Evolutionary conservation across 371 early-diverging fungal genomes (phyloP), one percentile per base, ranked within the genome.

Genomic region (Saksenaea oblongispora): DNA sequence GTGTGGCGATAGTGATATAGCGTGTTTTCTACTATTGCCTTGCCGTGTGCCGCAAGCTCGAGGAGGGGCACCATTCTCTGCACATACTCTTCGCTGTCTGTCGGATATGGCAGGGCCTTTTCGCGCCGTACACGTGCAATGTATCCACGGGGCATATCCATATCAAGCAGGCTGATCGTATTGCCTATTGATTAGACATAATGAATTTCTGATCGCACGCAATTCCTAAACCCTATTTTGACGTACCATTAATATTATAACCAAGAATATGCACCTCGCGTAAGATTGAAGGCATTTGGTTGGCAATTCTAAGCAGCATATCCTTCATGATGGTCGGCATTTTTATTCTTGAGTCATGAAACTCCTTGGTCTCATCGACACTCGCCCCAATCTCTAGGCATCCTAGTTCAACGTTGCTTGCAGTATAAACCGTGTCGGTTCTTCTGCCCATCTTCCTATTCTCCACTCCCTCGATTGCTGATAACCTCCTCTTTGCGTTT

Each of bases 201-300:
- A 4, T 17, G 11, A 39, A 11, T 39, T 39, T 39, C 27, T 17
- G 51, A n/a, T 17, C 51, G 24, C 11, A 47, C 24, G 5, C 5
- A 22, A 3, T 3, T 11, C 2, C 39, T 26, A 47, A 22, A 26
- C 7, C 11, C 51, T 47, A 47, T 47, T 47, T 47, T 22, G n/a
- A 26, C 59, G 10, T 34, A 67, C 58, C 67, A 47, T 62, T 58
- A 22, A 62, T 67, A 26, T 54, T 62, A 39, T 67, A 62, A 14
- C 59, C 59, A 10, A 62, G 18, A 35, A 67, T 34, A 17, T 59
- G 67, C 0, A 27, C 26, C 5, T 62, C 42, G 8, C 22, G 7
- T 4, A 62, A 9, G 2, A 34, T 53, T 1, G 26, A 11, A 15
- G 54, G 41, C 22, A 37, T 47, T 1, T 7, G n/a, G 10, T 36